Conservation (phyloP, 2,329 filamentous ascomycete genomes). For the Paecilomyces fulvus region DNA sequence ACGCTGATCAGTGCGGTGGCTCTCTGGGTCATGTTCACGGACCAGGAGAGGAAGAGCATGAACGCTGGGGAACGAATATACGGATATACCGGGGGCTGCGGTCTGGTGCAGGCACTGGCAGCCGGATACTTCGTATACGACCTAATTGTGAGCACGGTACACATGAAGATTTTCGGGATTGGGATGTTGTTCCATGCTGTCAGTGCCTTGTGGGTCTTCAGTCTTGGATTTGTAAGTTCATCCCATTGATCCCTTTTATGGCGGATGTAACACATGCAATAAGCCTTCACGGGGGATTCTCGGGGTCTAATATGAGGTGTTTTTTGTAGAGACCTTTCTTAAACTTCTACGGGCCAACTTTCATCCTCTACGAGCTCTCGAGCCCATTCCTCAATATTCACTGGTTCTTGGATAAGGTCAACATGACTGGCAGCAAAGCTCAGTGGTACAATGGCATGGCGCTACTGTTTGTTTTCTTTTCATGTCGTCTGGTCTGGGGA, state of each 20-base stretch:
- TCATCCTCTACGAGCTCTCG: constrained; percentile 61
- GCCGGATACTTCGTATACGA: constrained; percentile 60
- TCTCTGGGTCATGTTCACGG: constrained; percentile 49
- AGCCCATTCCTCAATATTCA: constrained; percentile 60
- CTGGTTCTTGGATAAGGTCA: constrained; percentile 62
- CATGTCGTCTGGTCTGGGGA: constrained; percentile 55
- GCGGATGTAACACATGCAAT: not conserved
- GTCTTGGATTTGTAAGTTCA: constrained; percentile 53
- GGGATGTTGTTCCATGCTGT: constrained; percentile 57
- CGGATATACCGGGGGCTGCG: constrained; percentile 53
- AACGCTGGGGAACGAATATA: constrained; percentile 46
- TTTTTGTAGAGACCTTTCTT: constrained; percentile 54
- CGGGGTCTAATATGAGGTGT: not conserved
- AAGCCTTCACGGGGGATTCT: not conserved
- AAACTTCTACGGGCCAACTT: constrained; percentile 56
- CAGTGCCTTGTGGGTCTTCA: constrained; percentile 53
- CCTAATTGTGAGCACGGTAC: constrained; percentile 46
- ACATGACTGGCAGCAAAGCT: constrained; percentile 52
- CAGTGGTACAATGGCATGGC: constrained; percentile 58
- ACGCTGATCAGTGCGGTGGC: constrained; percentile 48
- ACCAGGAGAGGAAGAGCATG: constrained; percentile 49
- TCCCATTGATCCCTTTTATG: not conserved
- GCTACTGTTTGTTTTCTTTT: constrained; percentile 52
- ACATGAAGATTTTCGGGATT: constrained; percentile 51
- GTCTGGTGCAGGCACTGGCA: constrained; percentile 52